A percentile compares a stretch with the other conserved stretches of the same genome.
Evolutionary conservation across 371 early-diverging fungal species (phyloP).

Genomic region (Batkoa obscura): DNA sequence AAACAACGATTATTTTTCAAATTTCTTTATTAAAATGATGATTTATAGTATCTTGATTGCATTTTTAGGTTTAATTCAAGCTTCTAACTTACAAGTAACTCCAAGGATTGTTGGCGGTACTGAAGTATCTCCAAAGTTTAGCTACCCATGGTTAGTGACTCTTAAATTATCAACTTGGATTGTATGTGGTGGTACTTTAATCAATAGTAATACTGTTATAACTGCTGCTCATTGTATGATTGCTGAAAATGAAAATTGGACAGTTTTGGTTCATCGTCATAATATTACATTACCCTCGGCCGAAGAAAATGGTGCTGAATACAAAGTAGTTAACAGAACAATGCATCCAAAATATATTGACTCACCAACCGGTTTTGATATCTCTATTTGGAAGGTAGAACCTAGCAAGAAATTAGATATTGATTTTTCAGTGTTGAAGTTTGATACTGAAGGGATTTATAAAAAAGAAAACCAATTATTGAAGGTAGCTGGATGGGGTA

Average conservation of each 20-base stretch:
- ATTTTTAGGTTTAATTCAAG: no score
- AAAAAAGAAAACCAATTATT: background rate
- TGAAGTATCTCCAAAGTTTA: background rate
- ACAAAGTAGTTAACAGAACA: background rate
- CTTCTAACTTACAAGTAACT: no score
- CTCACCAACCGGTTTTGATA: background rate
- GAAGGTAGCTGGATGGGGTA: conserved; percentile 3
- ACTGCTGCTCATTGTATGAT: conserved; percentile 7
- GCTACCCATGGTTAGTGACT: conserved; percentile 1
- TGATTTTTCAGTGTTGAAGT: no score
- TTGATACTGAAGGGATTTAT: background rate
- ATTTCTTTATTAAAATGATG: no score
- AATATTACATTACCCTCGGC: background rate
- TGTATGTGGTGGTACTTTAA: conserved; percentile 5
- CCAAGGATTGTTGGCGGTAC: conserved; percentile 2
- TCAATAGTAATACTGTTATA: conserved; percentile 2
- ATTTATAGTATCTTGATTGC: no score
- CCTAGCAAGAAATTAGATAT: no score
- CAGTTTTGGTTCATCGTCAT: conserved; percentile 2
- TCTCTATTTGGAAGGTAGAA: conserved; percentile 1
- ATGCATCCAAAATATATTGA: conserved; percentile 1
- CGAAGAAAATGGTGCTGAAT: background rate
- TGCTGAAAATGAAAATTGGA: background rate
- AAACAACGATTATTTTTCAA: no score
- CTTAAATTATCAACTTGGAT: background rate